Evolutionary conservation across 148 eudicot species (phyloP).

Genomic region (Rhododendron henanense): DNA sequence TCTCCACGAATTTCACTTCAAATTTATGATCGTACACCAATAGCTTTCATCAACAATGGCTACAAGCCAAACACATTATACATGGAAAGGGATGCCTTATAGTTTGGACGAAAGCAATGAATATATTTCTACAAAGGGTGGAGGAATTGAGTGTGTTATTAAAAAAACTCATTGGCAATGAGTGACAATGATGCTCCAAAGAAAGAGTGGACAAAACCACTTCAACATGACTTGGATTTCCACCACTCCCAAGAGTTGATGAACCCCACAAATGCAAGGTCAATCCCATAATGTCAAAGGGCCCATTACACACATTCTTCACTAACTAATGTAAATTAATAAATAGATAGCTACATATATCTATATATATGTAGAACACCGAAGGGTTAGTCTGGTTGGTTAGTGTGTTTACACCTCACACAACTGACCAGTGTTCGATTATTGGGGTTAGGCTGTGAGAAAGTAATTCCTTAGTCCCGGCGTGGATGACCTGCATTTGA

Average conservation of each 20-base stretch:
- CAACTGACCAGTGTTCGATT: too few species aligned
- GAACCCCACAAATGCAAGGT: constrained; percentile 18
- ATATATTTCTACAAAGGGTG: neutral
- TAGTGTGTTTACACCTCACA: too few species aligned
- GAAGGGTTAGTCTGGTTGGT: neutral
- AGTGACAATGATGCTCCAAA: constrained; percentile 17
- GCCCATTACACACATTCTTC: neutral
- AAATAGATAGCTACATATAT: too few species aligned
- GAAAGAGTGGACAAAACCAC: constrained; percentile 5
- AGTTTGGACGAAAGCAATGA: neutral
- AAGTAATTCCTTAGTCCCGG: neutral
- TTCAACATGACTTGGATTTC: constrained; percentile 22
- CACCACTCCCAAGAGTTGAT: constrained; percentile 8
- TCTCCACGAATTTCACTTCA: neutral
- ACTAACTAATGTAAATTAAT: neutral
- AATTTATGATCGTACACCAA: neutral
- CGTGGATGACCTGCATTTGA: neutral
- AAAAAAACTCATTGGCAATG: neutral
- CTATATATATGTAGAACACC: too few species aligned
- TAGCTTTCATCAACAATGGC: neutral
- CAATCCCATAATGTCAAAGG: constrained; percentile 20
- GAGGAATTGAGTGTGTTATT: neutral
- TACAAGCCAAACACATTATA: neutral
- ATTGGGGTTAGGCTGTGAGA: neutral
- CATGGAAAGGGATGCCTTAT: neutral